These are phyloP conservation scores for Nothopassalora personata DNA, from an alignment of 2,329 filamentous ascomycete genomes.

Conservation along the genomic window DNA sequence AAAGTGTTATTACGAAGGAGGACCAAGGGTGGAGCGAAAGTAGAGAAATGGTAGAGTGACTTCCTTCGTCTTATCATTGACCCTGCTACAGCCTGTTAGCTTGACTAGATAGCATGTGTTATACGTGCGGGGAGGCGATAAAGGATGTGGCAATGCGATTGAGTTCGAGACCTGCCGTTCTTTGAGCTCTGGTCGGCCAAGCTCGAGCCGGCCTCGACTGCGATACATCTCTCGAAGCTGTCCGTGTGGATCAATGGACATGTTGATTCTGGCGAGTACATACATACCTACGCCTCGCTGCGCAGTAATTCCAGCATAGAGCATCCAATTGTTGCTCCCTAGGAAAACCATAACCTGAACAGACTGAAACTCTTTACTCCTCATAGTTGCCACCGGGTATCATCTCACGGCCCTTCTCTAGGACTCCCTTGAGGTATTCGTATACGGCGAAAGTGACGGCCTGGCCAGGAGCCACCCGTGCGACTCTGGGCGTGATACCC, in stretches of 20 bases:
- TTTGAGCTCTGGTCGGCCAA: not conserved
- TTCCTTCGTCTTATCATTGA: not conserved
- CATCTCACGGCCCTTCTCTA: constrained; percentile 46
- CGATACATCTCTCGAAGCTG: not conserved
- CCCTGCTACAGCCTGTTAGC: not conserved
- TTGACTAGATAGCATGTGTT: not conserved
- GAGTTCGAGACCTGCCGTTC: not conserved
- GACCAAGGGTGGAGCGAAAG: not conserved
- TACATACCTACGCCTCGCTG: not conserved
- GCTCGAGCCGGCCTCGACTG: not conserved
- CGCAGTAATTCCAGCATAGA: not conserved
- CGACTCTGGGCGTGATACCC: constrained; percentile 94
- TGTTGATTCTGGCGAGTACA: not conserved
- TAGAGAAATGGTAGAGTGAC: not conserved
- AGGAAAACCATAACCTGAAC: no score
- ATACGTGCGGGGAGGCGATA: not conserved
- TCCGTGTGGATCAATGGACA: not conserved
- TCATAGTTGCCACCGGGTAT: constrained; percentile 45
- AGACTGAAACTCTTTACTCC: constrained; percentile 34
- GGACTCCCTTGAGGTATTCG: constrained; percentile 46
- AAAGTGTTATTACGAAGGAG: not conserved
- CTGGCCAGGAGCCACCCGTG: constrained; percentile 95
- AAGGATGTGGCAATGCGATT: not conserved
- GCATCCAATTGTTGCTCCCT: not conserved
- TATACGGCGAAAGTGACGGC: constrained; percentile 64